These are phyloP conservation scores for Echinochloa phyllopogon DNA, from an alignment of 176 grass and related monocot genomes.

Conservation along the genomic window DNA sequence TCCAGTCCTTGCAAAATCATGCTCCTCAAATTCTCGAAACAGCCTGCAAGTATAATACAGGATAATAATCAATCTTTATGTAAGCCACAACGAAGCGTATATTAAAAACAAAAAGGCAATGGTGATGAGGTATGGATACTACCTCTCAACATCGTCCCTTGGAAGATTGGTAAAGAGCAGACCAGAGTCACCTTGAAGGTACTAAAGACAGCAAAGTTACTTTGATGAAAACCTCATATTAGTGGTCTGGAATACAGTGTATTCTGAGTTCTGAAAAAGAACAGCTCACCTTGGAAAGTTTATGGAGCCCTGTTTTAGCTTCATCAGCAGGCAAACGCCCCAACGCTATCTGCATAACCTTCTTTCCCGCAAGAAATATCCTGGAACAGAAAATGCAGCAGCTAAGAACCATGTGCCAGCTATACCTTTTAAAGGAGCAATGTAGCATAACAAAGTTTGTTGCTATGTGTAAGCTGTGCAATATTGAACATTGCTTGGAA, in stretches of 20 bases:
- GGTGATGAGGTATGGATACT: neutral
- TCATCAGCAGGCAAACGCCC: slow-evolving; percentile 82
- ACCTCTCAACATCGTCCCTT: slow-evolving; percentile 93
- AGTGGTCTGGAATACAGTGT: neutral
- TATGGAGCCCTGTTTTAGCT: slow-evolving; percentile 69
- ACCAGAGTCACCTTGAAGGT: slow-evolving; percentile 74
- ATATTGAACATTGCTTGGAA: neutral
- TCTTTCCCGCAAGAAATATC: slow-evolving; percentile 97
- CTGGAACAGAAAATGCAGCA: slow-evolving; percentile 36
- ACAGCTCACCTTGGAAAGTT: slow-evolving; percentile 74
- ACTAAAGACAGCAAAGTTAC: slow-evolving; percentile 43
- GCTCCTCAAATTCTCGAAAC: slow-evolving; percentile 73
- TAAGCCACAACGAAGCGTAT: neutral
- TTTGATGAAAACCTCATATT: slow-evolving; percentile 31
- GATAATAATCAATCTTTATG: neutral
- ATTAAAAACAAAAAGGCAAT: neutral
- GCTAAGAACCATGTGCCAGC: slow-evolving; percentile 4
- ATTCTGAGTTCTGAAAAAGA: neutral
- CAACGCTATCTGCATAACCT: slow-evolving; percentile 91
- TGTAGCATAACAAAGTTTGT: neutral
- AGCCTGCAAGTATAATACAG: slow-evolving; percentile 48
- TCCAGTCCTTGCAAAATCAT: slow-evolving; percentile 93
- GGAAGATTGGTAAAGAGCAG: slow-evolving; percentile 78
- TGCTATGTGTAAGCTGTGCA: neutral
- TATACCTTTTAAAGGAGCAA: neutral